phyloP scores from a whole-genome alignment of 2,329 filamentous ascomycete species.

The Cercospora sesami region DNA sequence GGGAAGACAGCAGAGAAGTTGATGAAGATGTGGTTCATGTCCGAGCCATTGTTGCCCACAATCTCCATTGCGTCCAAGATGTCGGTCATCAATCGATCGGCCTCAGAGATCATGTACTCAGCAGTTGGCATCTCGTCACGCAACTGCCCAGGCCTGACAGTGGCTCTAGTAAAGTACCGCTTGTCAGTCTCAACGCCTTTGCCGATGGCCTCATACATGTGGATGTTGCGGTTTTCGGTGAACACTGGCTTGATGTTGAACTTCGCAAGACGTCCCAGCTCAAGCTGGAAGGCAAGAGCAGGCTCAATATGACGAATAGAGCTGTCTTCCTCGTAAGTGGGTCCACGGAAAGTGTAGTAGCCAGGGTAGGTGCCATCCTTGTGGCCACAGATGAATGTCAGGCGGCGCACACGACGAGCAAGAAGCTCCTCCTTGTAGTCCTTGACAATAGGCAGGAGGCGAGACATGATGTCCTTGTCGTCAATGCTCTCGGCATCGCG shows the following conservation, averaged over 20 bases:
- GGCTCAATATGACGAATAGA: slow-evolving; percentile 97
- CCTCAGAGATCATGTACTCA: slow-evolving; percentile 96
- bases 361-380: slow-evolving; percentile 92
- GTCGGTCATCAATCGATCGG: slow-evolving; percentile 93
- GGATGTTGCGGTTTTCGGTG: slow-evolving; percentile 98
- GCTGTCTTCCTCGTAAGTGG: slow-evolving; percentile 82
- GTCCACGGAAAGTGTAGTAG: slow-evolving; percentile 98
- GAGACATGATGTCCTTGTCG: slow-evolving; percentile 75
- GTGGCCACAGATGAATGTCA: slow-evolving; percentile 95
- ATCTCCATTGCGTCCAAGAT: slow-evolving; percentile 98
- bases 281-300: slow-evolving; percentile 96
- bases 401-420: slow-evolving; percentile 75
- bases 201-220: slow-evolving; percentile 95
- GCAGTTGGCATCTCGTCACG: slow-evolving; percentile 98
- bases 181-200: slow-evolving; percentile 96
- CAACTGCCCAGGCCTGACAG: slow-evolving; percentile 89
- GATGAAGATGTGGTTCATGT: slow-evolving; percentile 99
- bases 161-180: slow-evolving; percentile 96
- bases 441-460: slow-evolving; percentile 73
- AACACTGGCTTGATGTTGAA: slow-evolving; percentile 99
- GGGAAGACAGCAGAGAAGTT: slow-evolving; percentile 98
- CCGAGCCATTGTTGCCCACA: slow-evolving; percentile 97
- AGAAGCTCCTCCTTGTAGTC: slow-evolving; percentile 82
- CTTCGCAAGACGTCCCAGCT: slow-evolving; percentile 88
- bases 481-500: slow-evolving; percentile 81